Conservation (phyloP, 345 rosid genomes). For the Dimocarpus longan region DNA sequence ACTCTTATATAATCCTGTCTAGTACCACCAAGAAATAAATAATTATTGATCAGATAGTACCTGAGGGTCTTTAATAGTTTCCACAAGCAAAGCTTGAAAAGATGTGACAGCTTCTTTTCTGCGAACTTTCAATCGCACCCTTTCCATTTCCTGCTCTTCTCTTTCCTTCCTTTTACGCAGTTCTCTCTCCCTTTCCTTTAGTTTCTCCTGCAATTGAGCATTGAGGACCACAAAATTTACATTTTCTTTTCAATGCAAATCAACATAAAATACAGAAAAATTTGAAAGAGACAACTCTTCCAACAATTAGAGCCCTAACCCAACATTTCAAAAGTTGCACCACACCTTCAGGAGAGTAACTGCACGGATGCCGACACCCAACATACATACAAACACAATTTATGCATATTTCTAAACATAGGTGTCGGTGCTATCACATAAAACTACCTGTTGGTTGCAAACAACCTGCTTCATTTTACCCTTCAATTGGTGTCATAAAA, state of each 20-base stretch:
- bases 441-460: not conserved
- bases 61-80: conserved; percentile 91
- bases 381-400: not conserved
- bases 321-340: not conserved
- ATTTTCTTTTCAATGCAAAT: not conserved
- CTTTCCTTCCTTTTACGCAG: conserved; percentile 89
- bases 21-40: conserved; percentile 1
- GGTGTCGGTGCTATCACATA: not conserved
- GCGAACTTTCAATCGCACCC: conserved; percentile 82
- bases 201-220: conserved; percentile 57
- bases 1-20: not conserved
- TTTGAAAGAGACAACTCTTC: not conserved
- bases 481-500: not conserved
- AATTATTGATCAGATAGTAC: conserved; percentile 35
- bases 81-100: conserved; percentile 95
- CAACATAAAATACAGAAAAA: not conserved
- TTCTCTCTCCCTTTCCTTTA: conserved; percentile 90
- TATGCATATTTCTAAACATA: not conserved
- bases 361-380: not conserved
- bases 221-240: not conserved
- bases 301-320: not conserved
- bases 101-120: conserved; percentile 89
- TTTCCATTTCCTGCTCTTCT: conserved; percentile 95
- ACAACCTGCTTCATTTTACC: not conserved
- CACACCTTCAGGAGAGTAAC: not conserved